Conservation (phyloP, 306 rosid genomes). For the Ormosia emarginata region DNA sequence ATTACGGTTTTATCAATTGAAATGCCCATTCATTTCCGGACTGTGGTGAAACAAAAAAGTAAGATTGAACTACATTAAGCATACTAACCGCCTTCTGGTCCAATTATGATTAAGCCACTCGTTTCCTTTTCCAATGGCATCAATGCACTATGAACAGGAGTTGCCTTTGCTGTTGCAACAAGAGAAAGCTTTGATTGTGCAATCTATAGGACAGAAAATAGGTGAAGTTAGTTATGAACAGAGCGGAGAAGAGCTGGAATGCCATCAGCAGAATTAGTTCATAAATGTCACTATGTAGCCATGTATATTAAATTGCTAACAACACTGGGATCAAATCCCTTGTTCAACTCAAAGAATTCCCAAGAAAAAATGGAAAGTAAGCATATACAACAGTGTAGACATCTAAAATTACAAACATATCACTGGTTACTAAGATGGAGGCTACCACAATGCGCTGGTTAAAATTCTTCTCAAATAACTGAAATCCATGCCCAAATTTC, state of each 20-base stretch:
- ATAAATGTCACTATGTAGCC: not conserved
- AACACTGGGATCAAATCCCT: constrained; percentile 3
- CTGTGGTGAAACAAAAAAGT: not conserved
- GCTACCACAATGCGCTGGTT: not conserved
- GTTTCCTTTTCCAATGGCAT: constrained; percentile 37
- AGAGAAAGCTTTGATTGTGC: constrained; percentile 64
- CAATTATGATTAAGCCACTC: constrained; percentile 68
- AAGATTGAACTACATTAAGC: not conserved
- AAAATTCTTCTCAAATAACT: constrained; percentile 1
- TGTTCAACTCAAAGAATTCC: not conserved
- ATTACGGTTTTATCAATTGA: not conserved
- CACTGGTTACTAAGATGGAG: constrained; percentile 6
- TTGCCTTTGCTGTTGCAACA: constrained; percentile 73
- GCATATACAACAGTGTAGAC: not conserved
- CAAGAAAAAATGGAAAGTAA: not conserved
- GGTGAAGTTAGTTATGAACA: not conserved
- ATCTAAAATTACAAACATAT: constrained; percentile 4
- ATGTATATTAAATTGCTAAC: not conserved
- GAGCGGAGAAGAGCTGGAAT: not conserved
- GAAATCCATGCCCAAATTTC: not conserved
- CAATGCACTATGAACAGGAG: constrained; percentile 66
- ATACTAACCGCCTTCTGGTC: constrained; percentile 93
- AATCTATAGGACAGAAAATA: constrained; percentile 48
- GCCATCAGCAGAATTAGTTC: not conserved
- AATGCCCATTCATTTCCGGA: not conserved